Conservation (phyloP, 2,329 filamentous ascomycete genomes). For the Ophiostoma sp. region DNA sequence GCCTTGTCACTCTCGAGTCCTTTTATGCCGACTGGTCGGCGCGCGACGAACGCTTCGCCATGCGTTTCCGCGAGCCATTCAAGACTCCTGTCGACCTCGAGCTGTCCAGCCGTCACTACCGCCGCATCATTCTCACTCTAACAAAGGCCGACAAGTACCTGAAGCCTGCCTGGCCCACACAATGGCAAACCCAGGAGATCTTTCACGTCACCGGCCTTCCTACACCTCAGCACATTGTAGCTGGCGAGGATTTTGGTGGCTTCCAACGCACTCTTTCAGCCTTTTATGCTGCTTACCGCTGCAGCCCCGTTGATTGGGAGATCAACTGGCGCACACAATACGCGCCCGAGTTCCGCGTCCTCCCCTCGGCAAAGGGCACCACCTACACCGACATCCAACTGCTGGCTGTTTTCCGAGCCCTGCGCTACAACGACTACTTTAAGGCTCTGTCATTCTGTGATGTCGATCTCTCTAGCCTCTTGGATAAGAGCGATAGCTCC, state of each 20-base stretch:
- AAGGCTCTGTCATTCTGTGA: constrained; percentile 52
- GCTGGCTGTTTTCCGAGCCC: constrained; percentile 51
- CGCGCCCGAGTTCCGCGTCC: constrained; percentile 50
- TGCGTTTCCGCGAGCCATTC: constrained; percentile 47
- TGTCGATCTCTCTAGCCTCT: constrained; percentile 45
- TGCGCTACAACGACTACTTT: constrained; percentile 57
- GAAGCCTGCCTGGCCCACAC: constrained; percentile 54
- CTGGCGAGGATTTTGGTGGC: constrained; percentile 50
- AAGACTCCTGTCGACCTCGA: constrained; percentile 35
- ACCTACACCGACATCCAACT: constrained; percentile 48
- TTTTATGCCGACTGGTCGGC: constrained; percentile 48
- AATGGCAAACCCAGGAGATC: constrained; percentile 46
- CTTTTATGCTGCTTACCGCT: constrained; percentile 50
- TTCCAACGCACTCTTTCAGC: constrained; percentile 51
- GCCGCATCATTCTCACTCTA: constrained; percentile 50
- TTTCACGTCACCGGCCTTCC: constrained; percentile 51
- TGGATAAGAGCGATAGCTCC: constrained; percentile 40
- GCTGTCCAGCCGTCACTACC: constrained; percentile 51
- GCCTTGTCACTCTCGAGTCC: constrained; percentile 48
- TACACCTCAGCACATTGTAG: constrained; percentile 49
- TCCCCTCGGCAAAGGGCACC: constrained; percentile 39
- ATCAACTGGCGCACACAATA: constrained; percentile 44
- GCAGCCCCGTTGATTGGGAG: constrained; percentile 48
- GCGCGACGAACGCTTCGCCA: constrained; percentile 52
- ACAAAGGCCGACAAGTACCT: constrained; percentile 51